A percentile compares a stretch with the other conserved stretches of the same genome.
These are phyloP conservation scores for Chrysanthemum seticuspe DNA, from an alignment of 129 eudicot genomes.

Conservation along the genomic window DNA sequence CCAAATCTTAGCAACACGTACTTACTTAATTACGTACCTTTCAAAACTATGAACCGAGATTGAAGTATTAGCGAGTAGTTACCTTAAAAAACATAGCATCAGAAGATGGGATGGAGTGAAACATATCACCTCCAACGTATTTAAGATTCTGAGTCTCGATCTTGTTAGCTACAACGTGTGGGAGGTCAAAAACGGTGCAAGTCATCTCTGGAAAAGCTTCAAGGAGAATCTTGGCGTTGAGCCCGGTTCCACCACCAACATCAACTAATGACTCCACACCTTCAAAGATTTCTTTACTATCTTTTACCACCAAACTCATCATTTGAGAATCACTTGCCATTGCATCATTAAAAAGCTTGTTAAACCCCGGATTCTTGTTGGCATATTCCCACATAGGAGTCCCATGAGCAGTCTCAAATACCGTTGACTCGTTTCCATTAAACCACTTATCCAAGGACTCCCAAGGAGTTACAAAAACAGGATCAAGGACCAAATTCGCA, in stretches of 20 bases:
- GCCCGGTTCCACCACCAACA: conserved; percentile 56
- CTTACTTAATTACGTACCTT: not conserved
- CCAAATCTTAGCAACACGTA: too few species aligned
- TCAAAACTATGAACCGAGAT: not conserved
- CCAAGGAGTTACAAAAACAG: conserved; percentile 22
- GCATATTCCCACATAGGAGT: conserved; percentile 28
- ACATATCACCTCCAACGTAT: conserved; percentile 51
- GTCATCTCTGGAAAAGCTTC: conserved; percentile 36
- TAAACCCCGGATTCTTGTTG: conserved; percentile 23
- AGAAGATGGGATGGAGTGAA: conserved; percentile 39
- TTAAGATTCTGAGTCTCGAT: conserved; percentile 25
- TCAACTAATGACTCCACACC: conserved; percentile 46
- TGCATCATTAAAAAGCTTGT: conserved; percentile 27
- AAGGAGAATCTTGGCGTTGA: conserved; percentile 29
- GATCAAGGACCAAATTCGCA: conserved; percentile 10
- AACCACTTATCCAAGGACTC: conserved; percentile 30
- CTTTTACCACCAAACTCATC: conserved; percentile 22
- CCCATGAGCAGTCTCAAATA: conserved; percentile 34
- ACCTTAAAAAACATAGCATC: conserved; percentile 44
- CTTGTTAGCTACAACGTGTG: conserved; percentile 40
- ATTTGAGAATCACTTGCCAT: conserved; percentile 38
- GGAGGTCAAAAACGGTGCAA: conserved; percentile 52
- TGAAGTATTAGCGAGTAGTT: not conserved
- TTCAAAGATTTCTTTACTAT: conserved; percentile 30
- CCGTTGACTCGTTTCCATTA: conserved; percentile 16